Conservation (phyloP, 2,329 filamentous ascomycete species). For the Ampelomyces quisqualis region DNA sequence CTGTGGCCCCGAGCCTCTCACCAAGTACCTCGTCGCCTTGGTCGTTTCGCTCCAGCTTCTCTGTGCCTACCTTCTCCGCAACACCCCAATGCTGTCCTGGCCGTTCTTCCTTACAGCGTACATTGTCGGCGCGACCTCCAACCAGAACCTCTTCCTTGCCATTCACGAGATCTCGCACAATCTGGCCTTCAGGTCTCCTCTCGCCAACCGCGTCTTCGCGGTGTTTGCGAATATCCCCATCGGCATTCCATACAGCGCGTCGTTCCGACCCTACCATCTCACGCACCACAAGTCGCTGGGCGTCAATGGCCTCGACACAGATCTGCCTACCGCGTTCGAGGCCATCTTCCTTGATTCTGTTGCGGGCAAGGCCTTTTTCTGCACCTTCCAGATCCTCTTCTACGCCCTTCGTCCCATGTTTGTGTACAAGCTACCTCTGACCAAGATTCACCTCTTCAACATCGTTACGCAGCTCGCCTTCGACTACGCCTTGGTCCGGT, state of each 20-base stretch:
- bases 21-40: conserved; percentile 83
- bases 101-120: conserved; percentile 86
- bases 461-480: conserved; percentile 74
- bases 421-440: conserved; percentile 86
- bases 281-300: conserved; percentile 99
- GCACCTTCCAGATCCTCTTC: conserved; percentile 98
- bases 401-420: conserved; percentile 96
- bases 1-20: conserved; percentile 92
- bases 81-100: conserved; percentile 78
- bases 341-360: conserved; percentile 92
- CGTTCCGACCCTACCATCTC: conserved; percentile 95
- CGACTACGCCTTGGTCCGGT: conserved; percentile 67
- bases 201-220: conserved; percentile 81
- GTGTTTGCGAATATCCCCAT: conserved; percentile 96
- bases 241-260: conserved; percentile 91
- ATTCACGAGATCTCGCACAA: conserved; percentile 99
- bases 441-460: conserved; percentile 80
- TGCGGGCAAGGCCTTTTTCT: conserved; percentile 96
- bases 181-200: conserved; percentile 79
- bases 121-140: conserved; percentile 87
- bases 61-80: conserved; percentile 73
- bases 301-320: conserved; percentile 92
- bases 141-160: conserved; percentile 97
- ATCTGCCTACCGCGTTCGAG: conserved; percentile 89
- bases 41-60: conserved; percentile 81